Base-by-base conservation (phyloP, 345 rosid species). In the Citrus reticulata region DNA sequence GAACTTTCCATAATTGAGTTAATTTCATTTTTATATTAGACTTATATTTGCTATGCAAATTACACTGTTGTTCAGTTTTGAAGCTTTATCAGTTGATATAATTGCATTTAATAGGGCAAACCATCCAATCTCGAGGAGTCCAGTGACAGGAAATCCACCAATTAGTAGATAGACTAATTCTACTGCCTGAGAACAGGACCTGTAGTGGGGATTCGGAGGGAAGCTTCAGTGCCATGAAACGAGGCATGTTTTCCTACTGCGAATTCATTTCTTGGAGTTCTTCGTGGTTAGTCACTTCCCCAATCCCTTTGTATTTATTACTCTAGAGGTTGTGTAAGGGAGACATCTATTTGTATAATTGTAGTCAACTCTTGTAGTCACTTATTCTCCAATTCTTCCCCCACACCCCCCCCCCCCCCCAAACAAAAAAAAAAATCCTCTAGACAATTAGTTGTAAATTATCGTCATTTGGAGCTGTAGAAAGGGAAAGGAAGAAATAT, bases 21-120 rank as follows among this genome's bases (percentile, higher is more conserved):
- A 72, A 76, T 80, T 68, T 59, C 37, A 29, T 65, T 27, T 17
- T 64, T 13, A 57, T 29, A 25, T 61, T 55, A 34, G 66, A 49
- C 24, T 34, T 19, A 35, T 42, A 66, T 24, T 22, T 68, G 76
- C 30, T 27, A 22, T 51, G 32, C 71, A 29, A 64, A 7, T 40
- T 46, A 24, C 66, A n/a, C 17, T 25, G 72, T 6, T 59, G 54
- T 63, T 46, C 37, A 20, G 10, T 32, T 25, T 34, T 73, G 59
- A 46, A 70, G 30, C 30, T 64, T 32, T 59, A 29, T 73, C 57
- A 14, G 24, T 70, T 71, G 20, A 34, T 39, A 68, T 54, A 58
- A 61, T 78, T 79, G 68, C 57, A 24, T 74, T 27, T 80, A 78
- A 65, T 85, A 89, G 93, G 85, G 80, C 27, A 85, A 81, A 63